Base-by-base conservation (phyloP, 805 yeast genomes). In the Ogataea minuta region DNA sequence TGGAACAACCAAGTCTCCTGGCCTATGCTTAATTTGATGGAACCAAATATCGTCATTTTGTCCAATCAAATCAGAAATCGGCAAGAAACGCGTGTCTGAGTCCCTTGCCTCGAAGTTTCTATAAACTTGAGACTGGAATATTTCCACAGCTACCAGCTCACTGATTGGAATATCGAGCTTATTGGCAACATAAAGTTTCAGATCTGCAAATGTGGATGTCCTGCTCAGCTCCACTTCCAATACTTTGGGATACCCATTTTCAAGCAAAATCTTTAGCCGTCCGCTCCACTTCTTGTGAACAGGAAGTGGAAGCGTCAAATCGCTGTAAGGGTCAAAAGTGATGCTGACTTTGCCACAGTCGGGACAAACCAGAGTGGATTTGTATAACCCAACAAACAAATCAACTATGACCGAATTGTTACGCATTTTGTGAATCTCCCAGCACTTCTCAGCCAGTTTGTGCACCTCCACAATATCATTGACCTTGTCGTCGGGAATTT, bases 321-420 rank as follows among this genome's bases (percentile, higher is more conserved):
- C 96, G 63, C 80, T 87, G 56, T 79, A 91, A 0, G 99, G 98
- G 59, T 91, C 99, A 64, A 90, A 93, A 0, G 97, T 90, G 17
- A 91, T 74, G 19, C 95, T 83, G 6, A 85, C 75, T 50, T 82
- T 82, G 13, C 71, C 58, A 62, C 99, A 93, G 7, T 65, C 79
- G 0, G 98, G 98, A 57, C 99, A 91, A 9, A 83, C 72, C 39
- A 93, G 68, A 0, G 96, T 89, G 2, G 96, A 88, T 61, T 90
- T 86, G 60, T 91, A 93, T 54, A 88, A 57, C 0, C 98, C 98
- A 8, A 90, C 84, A 67, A 91, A 93, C 27, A 93, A 66, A 57
- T 93, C 98, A 17, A 79, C 73, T 14, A 91, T 77, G 1, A 86
- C 72, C 0, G 97, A 89, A 57, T 89, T 91, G 56, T 91, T 91